Conservation (phyloP, 257 asterid species). For the Salvia miltiorrhiza region DNA sequence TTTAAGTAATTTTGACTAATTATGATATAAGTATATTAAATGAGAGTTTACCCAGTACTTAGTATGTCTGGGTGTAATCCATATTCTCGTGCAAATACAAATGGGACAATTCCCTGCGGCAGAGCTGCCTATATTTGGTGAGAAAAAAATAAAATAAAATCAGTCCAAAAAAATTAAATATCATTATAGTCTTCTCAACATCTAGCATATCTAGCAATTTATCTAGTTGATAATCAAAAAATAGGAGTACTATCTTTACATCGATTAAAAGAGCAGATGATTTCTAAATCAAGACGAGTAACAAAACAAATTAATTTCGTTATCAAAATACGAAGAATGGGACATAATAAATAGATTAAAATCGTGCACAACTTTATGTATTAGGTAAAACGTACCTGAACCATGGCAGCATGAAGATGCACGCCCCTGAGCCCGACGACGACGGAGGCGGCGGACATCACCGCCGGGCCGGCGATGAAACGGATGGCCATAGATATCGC, state of each 20-base stretch:
- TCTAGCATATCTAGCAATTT: too few relatives aligned
- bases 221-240: too few relatives aligned
- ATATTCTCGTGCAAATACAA: slow-evolving; percentile 68
- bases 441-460: slow-evolving; percentile 66
- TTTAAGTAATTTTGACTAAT: too few relatives aligned
- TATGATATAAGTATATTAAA: background rate
- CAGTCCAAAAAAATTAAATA: background rate
- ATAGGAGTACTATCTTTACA: too few relatives aligned
- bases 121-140: slow-evolving; percentile 52
- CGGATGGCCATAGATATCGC: slow-evolving; percentile 53
- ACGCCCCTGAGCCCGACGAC: slow-evolving; percentile 47
- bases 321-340: too few relatives aligned
- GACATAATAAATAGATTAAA: too few relatives aligned
- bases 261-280: too few relatives aligned
- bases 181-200: too few relatives aligned
- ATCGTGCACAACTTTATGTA: too few relatives aligned
- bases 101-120: slow-evolving; percentile 73
- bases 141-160: background rate
- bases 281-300: too few relatives aligned
- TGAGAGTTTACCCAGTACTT: slow-evolving; percentile 52
- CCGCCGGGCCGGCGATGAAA: slow-evolving; percentile 50
- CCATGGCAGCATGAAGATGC: slow-evolving; percentile 56
- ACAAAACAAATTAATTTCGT: too few relatives aligned
- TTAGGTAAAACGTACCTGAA: slow-evolving; percentile 57
- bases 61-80: slow-evolving; percentile 64